phyloP scores from a whole-genome alignment of 441 rosid species.

The Macaranga tanarius region DNA sequence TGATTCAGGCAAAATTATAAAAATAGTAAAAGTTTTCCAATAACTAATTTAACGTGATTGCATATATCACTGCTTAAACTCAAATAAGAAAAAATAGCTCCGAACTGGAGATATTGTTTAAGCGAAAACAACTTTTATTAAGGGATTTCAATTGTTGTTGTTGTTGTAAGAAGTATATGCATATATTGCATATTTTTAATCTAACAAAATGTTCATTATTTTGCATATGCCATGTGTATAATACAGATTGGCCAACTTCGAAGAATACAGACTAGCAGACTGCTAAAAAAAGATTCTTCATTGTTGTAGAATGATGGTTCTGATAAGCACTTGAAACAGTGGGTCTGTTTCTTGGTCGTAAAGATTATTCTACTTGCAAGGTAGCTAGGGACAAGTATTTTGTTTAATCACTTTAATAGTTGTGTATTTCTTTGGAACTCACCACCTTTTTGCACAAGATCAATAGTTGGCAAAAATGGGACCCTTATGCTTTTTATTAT shows the following conservation, averaged over 20 bases:
- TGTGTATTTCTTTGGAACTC: conserved; percentile 24
- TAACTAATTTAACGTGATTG: no score
- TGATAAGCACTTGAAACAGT: conserved; percentile 24
- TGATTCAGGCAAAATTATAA: no score
- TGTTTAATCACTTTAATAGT: conserved; percentile 23
- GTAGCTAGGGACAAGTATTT: conserved; percentile 21
- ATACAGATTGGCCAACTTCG: background rate
- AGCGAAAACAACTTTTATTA: no score
- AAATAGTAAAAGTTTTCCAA: no score
- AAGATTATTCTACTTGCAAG: conserved; percentile 27
- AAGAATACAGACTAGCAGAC: background rate
- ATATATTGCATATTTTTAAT: no score
- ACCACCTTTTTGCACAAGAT: conserved; percentile 18
- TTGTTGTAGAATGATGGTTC: conserved; percentile 29
- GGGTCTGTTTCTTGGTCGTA: conserved; percentile 39
- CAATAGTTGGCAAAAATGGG: conserved; percentile 29
- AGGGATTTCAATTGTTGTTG: no score
- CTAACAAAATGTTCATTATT: conserved; percentile 12
- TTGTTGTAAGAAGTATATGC: no score
- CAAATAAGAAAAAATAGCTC: no score
- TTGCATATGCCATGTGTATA: background rate
- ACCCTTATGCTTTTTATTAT: conserved; percentile 23
- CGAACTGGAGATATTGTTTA: no score
- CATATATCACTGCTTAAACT: no score
- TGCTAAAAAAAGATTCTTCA: background rate